Conservation (phyloP, 164 flowering plant genomes). For the Santalum album region DNA sequence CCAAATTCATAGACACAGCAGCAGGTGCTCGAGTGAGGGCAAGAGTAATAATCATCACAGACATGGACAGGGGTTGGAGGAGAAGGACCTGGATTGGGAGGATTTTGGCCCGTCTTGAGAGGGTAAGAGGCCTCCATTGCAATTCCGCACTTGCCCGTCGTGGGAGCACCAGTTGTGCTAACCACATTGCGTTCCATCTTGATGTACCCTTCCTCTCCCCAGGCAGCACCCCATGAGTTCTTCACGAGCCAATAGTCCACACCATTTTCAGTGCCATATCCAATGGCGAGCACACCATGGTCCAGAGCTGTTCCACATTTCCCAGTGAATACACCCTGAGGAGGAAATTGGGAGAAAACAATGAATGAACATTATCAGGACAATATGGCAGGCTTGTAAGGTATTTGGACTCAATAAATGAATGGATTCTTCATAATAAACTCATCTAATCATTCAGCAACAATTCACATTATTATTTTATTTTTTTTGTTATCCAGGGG, state of each 20-base stretch:
- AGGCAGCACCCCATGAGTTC: conserved; percentile 84
- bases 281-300: conserved; percentile 89
- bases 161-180: neutral
- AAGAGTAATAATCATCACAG: conserved; percentile 56
- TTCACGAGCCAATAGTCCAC: conserved; percentile 80
- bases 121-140: conserved; percentile 87
- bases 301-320: conserved; percentile 68
- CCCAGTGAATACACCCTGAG: conserved; percentile 81
- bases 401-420: too few species aligned
- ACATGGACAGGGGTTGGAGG: conserved; percentile 71
- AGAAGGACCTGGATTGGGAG: conserved; percentile 89
- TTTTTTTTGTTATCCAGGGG: too few species aligned
- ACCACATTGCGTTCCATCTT: conserved; percentile 61
- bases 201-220: conserved; percentile 88
- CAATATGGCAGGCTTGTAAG: too few species aligned
- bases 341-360: neutral
- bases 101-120: conserved; percentile 61
- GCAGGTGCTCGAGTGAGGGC: conserved; percentile 65
- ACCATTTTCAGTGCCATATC: conserved; percentile 79
- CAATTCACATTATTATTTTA: too few species aligned
- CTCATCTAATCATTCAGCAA: too few species aligned
- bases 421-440: too few species aligned
- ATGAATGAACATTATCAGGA: neutral
- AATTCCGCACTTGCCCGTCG: conserved; percentile 74
- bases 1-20: conserved; percentile 57